Base-by-base conservation (phyloP, 2,329 filamentous ascomycete species). In the Xylaria multiplex region DNA sequence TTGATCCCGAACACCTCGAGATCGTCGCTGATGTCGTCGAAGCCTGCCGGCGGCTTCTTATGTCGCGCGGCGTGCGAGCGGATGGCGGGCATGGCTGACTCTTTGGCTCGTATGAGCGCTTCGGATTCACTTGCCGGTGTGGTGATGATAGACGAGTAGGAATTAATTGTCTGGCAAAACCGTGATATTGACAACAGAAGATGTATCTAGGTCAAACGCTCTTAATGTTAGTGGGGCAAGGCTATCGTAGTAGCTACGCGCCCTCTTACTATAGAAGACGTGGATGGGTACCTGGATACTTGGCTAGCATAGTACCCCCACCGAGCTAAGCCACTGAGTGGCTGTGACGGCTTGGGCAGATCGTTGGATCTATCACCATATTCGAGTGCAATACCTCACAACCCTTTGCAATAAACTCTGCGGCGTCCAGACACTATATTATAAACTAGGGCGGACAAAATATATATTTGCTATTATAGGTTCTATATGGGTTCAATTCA, bases 1-100 rank as follows among this genome's bases (percentile, higher is more conserved):
- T 94, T 93, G 85, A 94, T 95, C 75, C 86, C 83, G 81, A 96
- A 96, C 75, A 94, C 90, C 73, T 96, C 87, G 48, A 96, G 88
- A 73, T 93, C 93, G 77, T 93, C 91, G 79, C 95, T 92, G 79
- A 96, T 93, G 77, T 96, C 93, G 76, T 90, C 89, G 83, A 96
- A 96, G 79, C 93, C 93, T 61, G 92, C 91, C 59, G 93, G 93
- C 52, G 93, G 92, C 59, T 92, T 88, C 83, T 95, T 96, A 77
- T 91, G 88, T 81, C 91, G 92, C 69, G 89, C 90, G 53, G 89
- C 85, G 71, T 90, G 90, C 63, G 76, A 67, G 67, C 93, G 87
- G 72, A 95, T 89, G 60, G 92, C 88, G 56, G 92, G 92, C 93
- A 96, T 70, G 62, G 68, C 19, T 40, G 24, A 4, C 6, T 55